Evolutionary conservation across 768 basidiomycete genomes (phyloP).

Genomic region (Pleurotus tuber-regium): DNA sequence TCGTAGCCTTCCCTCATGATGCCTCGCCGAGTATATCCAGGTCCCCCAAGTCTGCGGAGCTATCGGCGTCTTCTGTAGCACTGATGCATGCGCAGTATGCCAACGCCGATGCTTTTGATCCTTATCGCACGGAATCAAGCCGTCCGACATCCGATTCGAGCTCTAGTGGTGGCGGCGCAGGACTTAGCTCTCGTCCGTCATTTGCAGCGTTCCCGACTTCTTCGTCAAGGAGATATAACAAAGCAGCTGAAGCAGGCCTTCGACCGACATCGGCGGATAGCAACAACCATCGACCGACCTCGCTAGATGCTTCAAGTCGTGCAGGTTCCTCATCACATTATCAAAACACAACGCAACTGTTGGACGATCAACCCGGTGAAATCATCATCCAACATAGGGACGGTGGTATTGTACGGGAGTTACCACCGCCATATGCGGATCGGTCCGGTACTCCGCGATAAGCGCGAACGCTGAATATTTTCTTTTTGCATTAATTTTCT

Average conservation of each 20-base stretch:
- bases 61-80: slow-evolving; percentile 2
- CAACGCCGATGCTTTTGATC: background rate
- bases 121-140: background rate
- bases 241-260: slow-evolving; percentile 20
- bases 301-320: background rate
- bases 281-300: background rate
- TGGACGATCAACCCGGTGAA: slow-evolving; percentile 21
- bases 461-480: background rate
- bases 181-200: slow-evolving; percentile 6
- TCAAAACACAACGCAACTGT: background rate
- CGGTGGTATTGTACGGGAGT: slow-evolving; percentile 34
- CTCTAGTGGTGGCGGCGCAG: background rate
- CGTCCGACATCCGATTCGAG: slow-evolving; percentile 5
- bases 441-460: slow-evolving; percentile 6
- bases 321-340: background rate
- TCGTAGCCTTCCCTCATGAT: background rate
- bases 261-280: slow-evolving; percentile 5
- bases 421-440: slow-evolving; percentile 38
- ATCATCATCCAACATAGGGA: slow-evolving; percentile 40
- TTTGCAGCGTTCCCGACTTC: slow-evolving; percentile 16
- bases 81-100: slow-evolving; percentile 8
- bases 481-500: background rate
- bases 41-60: slow-evolving; percentile 2
- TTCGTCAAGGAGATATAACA: slow-evolving; percentile 15
- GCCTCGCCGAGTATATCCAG: background rate